Base-by-base conservation (phyloP, 768 basidiomycete genomes). In the Tricholoma saponaceum region DNA sequence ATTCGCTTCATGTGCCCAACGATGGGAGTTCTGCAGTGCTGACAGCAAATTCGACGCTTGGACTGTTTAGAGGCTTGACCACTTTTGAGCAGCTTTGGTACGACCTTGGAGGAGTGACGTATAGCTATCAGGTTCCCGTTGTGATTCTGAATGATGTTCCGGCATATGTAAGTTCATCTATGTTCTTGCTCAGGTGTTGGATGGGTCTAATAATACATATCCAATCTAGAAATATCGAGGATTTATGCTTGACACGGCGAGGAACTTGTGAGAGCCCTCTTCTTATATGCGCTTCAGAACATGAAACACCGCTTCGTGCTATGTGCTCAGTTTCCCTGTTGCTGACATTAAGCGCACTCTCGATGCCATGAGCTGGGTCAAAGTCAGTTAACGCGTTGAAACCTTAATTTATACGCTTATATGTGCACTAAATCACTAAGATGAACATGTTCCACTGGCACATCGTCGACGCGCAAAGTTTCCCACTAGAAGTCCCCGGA, bases 361-460 rank as follows among this genome's bases (percentile, higher is more conserved):
- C 28, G 86, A 90, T 62, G 83, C 86, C 2, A 90, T 91, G 87
- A 84, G 83, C 62, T 82, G 81, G 77, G 84, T 85, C 60, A 92
- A 89, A 71, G 81, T 80, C 56, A 50, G 68, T 54, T 26, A n/a
- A 22, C 28, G 35, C 69, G 72, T 32, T 76, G 79, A 63, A 76
- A 79, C 60, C 78, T 75, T 76, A 77, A 81, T 63, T 66, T 79
- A 54, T 73, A 78, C 22, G 80, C 70, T 83, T 25, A 64, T 70
- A 20, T 55, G 43, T 58, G 79, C 14, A 66, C 72, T 14, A n/a
- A 46, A 46, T 32, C 18, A 6, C 46, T 16, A 46, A 85, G 82
- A 78, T 89, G 60, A 91, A 83, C 67, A 79, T 78, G 7, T 84
- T 93, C 64, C 89, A 93, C 57, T 93, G 90, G 91, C 92, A 93